A percentile compares a stretch with the other conserved stretches of the same genome.
Conservation (phyloP, 306 rosid species). For the Psophocarpus tetragonolobus region DNA sequence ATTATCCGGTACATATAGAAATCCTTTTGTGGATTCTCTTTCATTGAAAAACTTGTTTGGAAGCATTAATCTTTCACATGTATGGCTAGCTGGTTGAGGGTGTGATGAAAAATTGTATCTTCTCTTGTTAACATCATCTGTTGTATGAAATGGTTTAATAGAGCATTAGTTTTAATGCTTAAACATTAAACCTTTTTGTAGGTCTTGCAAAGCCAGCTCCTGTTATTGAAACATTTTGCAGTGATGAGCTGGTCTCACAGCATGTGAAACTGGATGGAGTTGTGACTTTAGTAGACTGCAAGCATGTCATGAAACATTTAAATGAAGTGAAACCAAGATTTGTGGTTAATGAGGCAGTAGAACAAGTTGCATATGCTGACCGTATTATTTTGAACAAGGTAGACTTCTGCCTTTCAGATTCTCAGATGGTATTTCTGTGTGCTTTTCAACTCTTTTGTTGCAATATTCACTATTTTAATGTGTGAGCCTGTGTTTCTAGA, state of each 20-base stretch:
- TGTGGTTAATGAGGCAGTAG: constrained; percentile 94
- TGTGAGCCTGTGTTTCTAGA: not conserved
- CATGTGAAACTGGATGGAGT: constrained; percentile 89
- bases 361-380: constrained; percentile 94
- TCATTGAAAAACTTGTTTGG: constrained; percentile 4
- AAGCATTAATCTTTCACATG: not conserved
- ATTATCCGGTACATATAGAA: not conserved
- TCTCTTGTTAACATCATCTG: not conserved
- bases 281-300: constrained; percentile 90
- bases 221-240: constrained; percentile 84
- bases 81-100: constrained; percentile 10
- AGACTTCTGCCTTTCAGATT: constrained; percentile 29
- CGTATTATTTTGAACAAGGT: constrained; percentile 90
- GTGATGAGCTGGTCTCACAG: constrained; percentile 68
- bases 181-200: constrained; percentile 34
- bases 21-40: not conserved
- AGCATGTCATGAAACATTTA: constrained; percentile 79
- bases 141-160: constrained; percentile 7
- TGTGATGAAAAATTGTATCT: not conserved
- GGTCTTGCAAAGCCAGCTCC: constrained; percentile 96
- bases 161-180: constrained; percentile 2
- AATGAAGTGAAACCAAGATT: constrained; percentile 90
- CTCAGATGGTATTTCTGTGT: constrained; percentile 11
- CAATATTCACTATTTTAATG: not conserved
- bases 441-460: not conserved